Conservation (phyloP, 2,329 filamentous ascomycete genomes). For the Neofusicoccum laricinum region DNA sequence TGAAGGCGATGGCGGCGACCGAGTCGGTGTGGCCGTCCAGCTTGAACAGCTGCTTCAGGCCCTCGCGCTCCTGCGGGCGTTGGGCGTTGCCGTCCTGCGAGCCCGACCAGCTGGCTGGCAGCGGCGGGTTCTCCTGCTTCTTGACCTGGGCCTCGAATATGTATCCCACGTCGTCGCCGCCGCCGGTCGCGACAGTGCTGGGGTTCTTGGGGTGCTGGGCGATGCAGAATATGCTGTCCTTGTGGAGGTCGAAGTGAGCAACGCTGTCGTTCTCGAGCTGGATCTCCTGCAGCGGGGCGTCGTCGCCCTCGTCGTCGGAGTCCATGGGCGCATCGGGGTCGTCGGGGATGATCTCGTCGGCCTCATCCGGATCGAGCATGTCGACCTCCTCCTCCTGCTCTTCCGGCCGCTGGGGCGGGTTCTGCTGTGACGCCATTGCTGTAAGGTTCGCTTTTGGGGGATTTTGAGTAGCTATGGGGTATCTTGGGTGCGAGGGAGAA, state of each 20-base stretch:
- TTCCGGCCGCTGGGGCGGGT: slow-evolving; percentile 18
- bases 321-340: slow-evolving; percentile 75
- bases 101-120: slow-evolving; percentile 73
- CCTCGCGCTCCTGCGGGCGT: slow-evolving; percentile 53
- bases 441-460: background rate
- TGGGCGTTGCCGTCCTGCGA: slow-evolving; percentile 31
- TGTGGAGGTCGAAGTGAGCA: slow-evolving; percentile 87
- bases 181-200: slow-evolving; percentile 81
- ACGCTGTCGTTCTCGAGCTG: slow-evolving; percentile 85
- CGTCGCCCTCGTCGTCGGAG: slow-evolving; percentile 58
- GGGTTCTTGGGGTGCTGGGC: slow-evolving; percentile 82
- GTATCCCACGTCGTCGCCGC: slow-evolving; percentile 81
- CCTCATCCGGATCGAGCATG: slow-evolving; percentile 74
- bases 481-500: background rate
- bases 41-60: slow-evolving; percentile 65
- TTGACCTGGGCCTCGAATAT: slow-evolving; percentile 68
- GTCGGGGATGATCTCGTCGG: slow-evolving; percentile 68
- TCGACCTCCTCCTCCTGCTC: slow-evolving; percentile 62
- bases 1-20: slow-evolving; percentile 83
- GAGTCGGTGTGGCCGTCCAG: slow-evolving; percentile 91
- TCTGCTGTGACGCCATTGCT: slow-evolving; percentile 20
- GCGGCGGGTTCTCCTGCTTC: slow-evolving; percentile 42
- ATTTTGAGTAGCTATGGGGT: background rate
- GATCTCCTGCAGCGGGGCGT: slow-evolving; percentile 64
- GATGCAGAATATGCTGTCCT: slow-evolving; percentile 91